Conservation (phyloP, 2,329 filamentous ascomycete species). For the Fusarium buharicum region DNA sequence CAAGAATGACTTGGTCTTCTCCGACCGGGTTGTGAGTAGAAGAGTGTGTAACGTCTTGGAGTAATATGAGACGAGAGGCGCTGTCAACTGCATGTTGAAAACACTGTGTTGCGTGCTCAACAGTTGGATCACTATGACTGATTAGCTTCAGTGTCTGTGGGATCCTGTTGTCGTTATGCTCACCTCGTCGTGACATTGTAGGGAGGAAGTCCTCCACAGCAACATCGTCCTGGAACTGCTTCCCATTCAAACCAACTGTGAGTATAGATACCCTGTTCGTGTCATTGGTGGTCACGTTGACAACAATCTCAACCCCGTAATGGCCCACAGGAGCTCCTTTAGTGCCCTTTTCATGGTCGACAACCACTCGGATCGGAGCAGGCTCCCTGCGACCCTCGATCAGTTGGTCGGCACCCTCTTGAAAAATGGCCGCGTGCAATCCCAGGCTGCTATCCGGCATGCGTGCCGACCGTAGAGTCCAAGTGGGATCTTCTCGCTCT, state of each 20-base stretch:
- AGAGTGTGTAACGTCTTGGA: conserved; percentile 79
- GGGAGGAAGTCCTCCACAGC: conserved; percentile 77
- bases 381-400: conserved; percentile 73
- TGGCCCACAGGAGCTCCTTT: conserved; percentile 73
- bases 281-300: conserved; percentile 69
- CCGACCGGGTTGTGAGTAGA: conserved; percentile 68
- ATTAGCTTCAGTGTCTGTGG: conserved; percentile 48
- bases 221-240: conserved; percentile 78
- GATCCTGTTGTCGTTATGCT: conserved; percentile 45
- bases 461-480: conserved; percentile 79
- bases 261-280: conserved; percentile 61
- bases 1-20: conserved; percentile 75
- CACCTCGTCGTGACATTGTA: conserved; percentile 78
- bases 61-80: conserved; percentile 79
- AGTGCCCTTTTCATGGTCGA: conserved; percentile 75
- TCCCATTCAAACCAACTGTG: conserved; percentile 73
- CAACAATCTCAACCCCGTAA: conserved; percentile 76
- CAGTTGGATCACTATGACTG: conserved; percentile 71
- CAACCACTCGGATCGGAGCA: conserved; percentile 75
- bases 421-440: conserved; percentile 75
- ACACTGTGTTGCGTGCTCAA: conserved; percentile 76
- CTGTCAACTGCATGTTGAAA: conserved; percentile 70
- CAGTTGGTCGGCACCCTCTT: conserved; percentile 72
- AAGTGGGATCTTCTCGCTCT: conserved; percentile 83
- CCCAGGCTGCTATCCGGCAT: conserved; percentile 69